Evolutionary conservation across 2,329 filamentous ascomycete species (phyloP), one percentile per base, ranked within the genome.

Genomic region (Penicillium corylophilum): DNA sequence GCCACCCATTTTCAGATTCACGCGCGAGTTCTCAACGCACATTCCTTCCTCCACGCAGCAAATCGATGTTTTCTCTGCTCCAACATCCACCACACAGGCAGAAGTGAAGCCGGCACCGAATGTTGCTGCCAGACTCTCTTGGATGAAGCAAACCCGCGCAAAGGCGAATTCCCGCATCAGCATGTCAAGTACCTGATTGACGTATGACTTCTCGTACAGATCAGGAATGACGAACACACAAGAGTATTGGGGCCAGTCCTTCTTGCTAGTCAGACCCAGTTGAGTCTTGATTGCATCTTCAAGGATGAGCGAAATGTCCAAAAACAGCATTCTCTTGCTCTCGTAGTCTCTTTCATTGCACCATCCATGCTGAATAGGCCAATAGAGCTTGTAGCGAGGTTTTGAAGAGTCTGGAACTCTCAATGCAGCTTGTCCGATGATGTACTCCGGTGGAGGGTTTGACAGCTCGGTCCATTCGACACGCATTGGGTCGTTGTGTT

Each of bases 181-280:
- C 53, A 94, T 89, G 50, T 92, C 87, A 38, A 99, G 78, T 9
- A 95, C 77, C 67, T 88, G 86, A 44, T 90, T 90, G 16, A 97
- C 90, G 59, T 96, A 95, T 45, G 84, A 84, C 71, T 95, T 95
- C 74, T 99, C 94, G 74, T 97, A 99, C 9, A 99, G 79, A 69
- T 99, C 94, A 0, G 94, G 94, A 42, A 99, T 95, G 57, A 99
- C 86, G 65, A 97, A 90, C n/a, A 96, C 92, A 63, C 91, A 96
- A 64, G 89, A 94, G 73, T 96, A 97, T 69, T 95, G 89, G 48
- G 82, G 82, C 85, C 92, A 95, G 46, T 93, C 86, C 63, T 87
- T 88, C 64, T 88, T 88, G 57, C 84, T 85, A 24, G 81, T 85
- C 38, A 96, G 72, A 1, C 88, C 89, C 8, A 97, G 79, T 65